Evolutionary conservation across 2,329 filamentous ascomycete species (phyloP).

Genomic region (Tolypocladium paradoxum): DNA sequence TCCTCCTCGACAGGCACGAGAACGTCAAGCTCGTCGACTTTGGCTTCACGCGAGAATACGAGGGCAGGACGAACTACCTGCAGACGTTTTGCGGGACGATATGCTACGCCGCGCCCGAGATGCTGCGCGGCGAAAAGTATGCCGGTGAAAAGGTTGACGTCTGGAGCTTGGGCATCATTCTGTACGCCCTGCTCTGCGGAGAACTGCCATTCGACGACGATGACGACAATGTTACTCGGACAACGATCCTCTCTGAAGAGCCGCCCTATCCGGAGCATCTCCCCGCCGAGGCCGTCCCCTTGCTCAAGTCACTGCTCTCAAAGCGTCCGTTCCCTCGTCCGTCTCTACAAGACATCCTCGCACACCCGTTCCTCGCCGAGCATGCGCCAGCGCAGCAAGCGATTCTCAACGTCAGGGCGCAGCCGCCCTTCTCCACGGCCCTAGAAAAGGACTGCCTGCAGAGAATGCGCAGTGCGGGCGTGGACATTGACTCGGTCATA

Average conservation of each 20-base stretch:
- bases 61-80: conserved; percentile 85
- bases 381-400: conserved; percentile 80
- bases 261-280: conserved; percentile 76
- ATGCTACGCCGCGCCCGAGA: conserved; percentile 95
- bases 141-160: conserved; percentile 97
- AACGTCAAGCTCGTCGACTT: conserved; percentile 98
- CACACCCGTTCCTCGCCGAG: conserved; percentile 78
- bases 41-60: conserved; percentile 94
- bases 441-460: conserved; percentile 87
- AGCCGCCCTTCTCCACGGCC: conserved; percentile 71
- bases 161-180: conserved; percentile 79
- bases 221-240: conserved; percentile 77
- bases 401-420: conserved; percentile 72
- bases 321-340: conserved; percentile 82
- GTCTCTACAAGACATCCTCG: conserved; percentile 71
- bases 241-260: conserved; percentile 74
- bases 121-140: conserved; percentile 97
- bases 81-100: conserved; percentile 98
- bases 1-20: conserved; percentile 88
- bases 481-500: conserved; percentile 88
- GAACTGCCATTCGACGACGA: conserved; percentile 95
- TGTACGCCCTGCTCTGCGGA: conserved; percentile 72
- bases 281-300: conserved; percentile 61
- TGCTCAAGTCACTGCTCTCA: conserved; percentile 74
- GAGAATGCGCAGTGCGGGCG: conserved; percentile 85